Base-by-base conservation (phyloP, 495 filamentous ascomycete species). In the Geoglossum glabrum region DNA sequence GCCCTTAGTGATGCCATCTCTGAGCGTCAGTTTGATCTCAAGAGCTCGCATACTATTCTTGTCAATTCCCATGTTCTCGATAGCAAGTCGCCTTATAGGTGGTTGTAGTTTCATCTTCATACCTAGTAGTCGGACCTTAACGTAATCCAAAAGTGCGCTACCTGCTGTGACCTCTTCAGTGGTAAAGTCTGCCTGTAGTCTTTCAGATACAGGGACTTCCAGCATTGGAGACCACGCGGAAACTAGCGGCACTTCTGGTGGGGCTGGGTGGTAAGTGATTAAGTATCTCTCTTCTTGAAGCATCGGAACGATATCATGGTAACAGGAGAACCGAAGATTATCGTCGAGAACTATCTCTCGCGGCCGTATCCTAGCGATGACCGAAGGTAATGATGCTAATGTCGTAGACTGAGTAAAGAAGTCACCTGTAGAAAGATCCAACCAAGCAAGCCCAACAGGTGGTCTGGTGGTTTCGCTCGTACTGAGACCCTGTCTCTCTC, bases 351-450 rank as follows among this genome's bases (percentile, higher is more conserved):
- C 77, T 54, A 97, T 79, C 64, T 98, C 92, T 45, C 86, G 78
- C 1, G 92, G 87, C 2, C 79, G 81, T 56, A 97, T 84, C 21
- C 90, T 80, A 5, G 87, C 82, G 51, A 95, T 76, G 8, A 84
- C 80, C 15, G 86, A 89, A 15, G 82, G 73, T 3, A 99, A 72
- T 62, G 82, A 80, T 30, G 78, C 74, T 10, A 87, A 64, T 2
- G 82, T 81, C 6, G 86, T 86, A n/a, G 74, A 71, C 66, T 96
- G 87, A 3, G 87, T 94, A 64, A 80, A 92, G 67, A 96, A 96
- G 64, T 86, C 82, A 1, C 92, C 93, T 5, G 92, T 99, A 30
- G 90, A 95, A 9, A 97, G 70, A 69, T 99, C 92, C 36, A 95
- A 68, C 92, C 92, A 99, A 26, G 93, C 85, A 40, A 99, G 70